Conservation (phyloP, 2,329 filamentous ascomycete genomes). For the Fusarium sp. region DNA sequence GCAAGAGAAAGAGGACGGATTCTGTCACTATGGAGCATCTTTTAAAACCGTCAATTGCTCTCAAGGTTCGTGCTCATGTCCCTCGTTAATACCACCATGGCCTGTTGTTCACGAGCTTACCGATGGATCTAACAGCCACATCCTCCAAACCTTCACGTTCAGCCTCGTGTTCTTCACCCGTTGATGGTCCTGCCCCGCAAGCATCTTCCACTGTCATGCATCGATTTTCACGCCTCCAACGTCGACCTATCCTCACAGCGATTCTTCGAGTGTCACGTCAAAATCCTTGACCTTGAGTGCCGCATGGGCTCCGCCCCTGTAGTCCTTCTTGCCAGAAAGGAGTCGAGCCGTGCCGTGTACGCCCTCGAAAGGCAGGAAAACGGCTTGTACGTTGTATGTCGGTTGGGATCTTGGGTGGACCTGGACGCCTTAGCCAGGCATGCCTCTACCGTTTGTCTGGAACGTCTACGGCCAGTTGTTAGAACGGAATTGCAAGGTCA, state of each 20-base stretch:
- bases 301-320: slow-evolving; percentile 69
- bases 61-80: slow-evolving; percentile 61
- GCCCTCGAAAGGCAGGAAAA: slow-evolving; percentile 76
- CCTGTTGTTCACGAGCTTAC: slow-evolving; percentile 12
- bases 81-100: not conserved
- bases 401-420: slow-evolving; percentile 77
- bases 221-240: slow-evolving; percentile 70
- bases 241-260: slow-evolving; percentile 68
- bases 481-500: slow-evolving; percentile 36
- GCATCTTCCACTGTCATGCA: slow-evolving; percentile 71
- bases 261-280: slow-evolving; percentile 74
- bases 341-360: slow-evolving; percentile 69
- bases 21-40: slow-evolving; percentile 65
- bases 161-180: slow-evolving; percentile 71
- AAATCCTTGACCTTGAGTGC: slow-evolving; percentile 75
- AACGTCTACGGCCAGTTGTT: slow-evolving; percentile 48
- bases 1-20: slow-evolving; percentile 56
- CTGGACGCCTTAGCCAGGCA: slow-evolving; percentile 66
- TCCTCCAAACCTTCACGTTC: slow-evolving; percentile 67
- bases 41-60: slow-evolving; percentile 65
- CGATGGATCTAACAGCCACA: slow-evolving; percentile 62
- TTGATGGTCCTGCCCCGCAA: slow-evolving; percentile 75
- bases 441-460: slow-evolving; percentile 60
- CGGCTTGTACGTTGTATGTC: slow-evolving; percentile 78
- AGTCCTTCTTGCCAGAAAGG: slow-evolving; percentile 74